Evolutionary conservation across 164 flowering plant species (phyloP), one percentile per base, ranked within the genome.

Genomic region (Cinnamomum chago): DNA sequence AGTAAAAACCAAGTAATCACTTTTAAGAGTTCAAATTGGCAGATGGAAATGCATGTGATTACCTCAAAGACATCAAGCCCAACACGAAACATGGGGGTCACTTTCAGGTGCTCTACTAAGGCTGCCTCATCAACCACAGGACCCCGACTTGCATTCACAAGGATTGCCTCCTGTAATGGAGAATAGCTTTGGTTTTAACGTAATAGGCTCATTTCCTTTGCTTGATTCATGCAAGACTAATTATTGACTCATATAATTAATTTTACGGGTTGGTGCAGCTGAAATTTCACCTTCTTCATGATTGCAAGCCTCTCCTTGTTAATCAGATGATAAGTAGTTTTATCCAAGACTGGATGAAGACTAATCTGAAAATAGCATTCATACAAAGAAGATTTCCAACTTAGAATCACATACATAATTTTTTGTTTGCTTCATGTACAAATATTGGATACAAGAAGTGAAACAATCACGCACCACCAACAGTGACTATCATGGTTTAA

Each of bases 31-130:
- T 51, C 20, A 23, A 69, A 58, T 58, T 72, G 5, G 23, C 22
- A 50, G 73, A 52, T 18, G 18, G 17, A 12, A 58, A 23, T 11
- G 24, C 14, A 15, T 3, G 18, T 51, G 35, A 25, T 73, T 80
- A 92, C 98, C 98, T 95, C 99, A 76, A 90, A 95, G 72, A 95
- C 99, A 78, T 95, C 99, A 72, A 95, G 97, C 74, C 98, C 99
- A 81, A 93, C 98, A 65, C 99, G 93, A 77, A 95, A 95, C 99
- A 95, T 95, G 13, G 99, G 98, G 76, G 93, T 95, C 68, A 75
- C 84, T 82, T 82, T 90, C 81, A 95, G 79, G 83, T 95, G 99
- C 67, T 93, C 97, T 3, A 95, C 98, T 67, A 95, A 85, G 70
- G 99, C 99, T 58, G 76, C 97, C 83, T 95, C 98, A 82, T 95